These are phyloP conservation scores for Endocladia muricata DNA, from an alignment of 31 red algal genomes.

Conservation along the genomic window DNA sequence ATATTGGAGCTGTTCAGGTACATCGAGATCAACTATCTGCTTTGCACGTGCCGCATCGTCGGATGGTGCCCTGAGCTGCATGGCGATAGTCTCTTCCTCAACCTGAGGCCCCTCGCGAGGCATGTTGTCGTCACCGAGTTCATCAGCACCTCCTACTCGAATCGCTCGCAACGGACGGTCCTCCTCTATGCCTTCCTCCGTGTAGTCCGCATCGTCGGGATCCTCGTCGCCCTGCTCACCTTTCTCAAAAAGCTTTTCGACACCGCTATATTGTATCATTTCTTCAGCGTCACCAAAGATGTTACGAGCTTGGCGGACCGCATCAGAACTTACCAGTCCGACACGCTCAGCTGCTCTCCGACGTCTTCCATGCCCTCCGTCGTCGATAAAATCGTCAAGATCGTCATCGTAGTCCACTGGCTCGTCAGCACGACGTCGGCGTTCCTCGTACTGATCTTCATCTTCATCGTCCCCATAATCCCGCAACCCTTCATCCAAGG, in stretches of 20 bases:
- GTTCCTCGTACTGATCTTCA: slow-evolving; percentile 41
- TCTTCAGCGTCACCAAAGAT: slow-evolving; percentile 75
- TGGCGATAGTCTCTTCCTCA: slow-evolving; percentile 20
- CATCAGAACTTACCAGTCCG: slow-evolving; percentile 68
- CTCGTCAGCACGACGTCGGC: slow-evolving; percentile 41
- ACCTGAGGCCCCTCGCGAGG: neutral
- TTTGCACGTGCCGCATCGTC: slow-evolving; percentile 39
- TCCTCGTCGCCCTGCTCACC: slow-evolving; percentile 34
- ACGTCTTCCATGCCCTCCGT: slow-evolving; percentile 44
- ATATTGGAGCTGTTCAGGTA: slow-evolving; percentile 79
- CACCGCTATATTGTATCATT: slow-evolving; percentile 60
- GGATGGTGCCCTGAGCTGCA: slow-evolving; percentile 28
- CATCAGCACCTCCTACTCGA: slow-evolving; percentile 2
- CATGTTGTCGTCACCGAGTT: slow-evolving; percentile 24
- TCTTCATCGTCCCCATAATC: slow-evolving; percentile 24
- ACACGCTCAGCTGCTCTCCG: slow-evolving; percentile 33
- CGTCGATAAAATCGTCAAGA: slow-evolving; percentile 74
- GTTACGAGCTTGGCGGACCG: slow-evolving; percentile 57
- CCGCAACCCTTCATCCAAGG: neutral
- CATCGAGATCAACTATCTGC: slow-evolving; percentile 53
- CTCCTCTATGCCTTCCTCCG: neutral
- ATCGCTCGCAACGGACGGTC: neutral
- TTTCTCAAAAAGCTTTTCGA: slow-evolving; percentile 36
- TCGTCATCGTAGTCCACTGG: slow-evolving; percentile 75
- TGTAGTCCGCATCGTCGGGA: slow-evolving; percentile 12